These are phyloP conservation scores for Citrus maxima DNA, from an alignment of 345 rosid genomes.

Conservation along the genomic window DNA sequence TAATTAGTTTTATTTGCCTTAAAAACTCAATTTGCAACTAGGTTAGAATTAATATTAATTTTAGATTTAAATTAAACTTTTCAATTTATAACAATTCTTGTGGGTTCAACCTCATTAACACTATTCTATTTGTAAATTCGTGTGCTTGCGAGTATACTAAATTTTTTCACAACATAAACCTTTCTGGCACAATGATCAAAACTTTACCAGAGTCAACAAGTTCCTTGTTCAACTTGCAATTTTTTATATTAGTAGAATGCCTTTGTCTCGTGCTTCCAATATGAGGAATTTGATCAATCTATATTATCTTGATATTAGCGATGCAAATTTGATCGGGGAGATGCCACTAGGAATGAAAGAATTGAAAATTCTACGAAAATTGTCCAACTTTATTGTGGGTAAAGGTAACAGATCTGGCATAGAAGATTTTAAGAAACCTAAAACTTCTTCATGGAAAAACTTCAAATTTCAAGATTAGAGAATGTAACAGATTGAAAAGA, in stretches of 20 bases:
- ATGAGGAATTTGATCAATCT: neutral
- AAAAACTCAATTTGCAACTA: too few relatives aligned
- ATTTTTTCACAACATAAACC: neutral
- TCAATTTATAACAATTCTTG: too few relatives aligned
- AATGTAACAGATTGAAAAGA: neutral
- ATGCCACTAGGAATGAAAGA: constrained; percentile 1
- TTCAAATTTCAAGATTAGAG: neutral
- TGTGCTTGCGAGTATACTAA: rapidly evolving
- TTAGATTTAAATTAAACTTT: too few relatives aligned
- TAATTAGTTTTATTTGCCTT: too few relatives aligned
- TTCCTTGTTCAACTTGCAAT: neutral
- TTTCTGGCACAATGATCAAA: neutral
- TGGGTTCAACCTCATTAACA: too few relatives aligned
- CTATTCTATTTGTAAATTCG: too few relatives aligned
- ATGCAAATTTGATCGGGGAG: neutral
- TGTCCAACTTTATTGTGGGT: constrained; percentile 6
- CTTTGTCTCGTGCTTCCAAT: neutral
- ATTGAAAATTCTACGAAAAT: neutral
- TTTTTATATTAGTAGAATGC: neutral
- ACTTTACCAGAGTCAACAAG: constrained; percentile 1
- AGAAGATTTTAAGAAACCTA: neutral
- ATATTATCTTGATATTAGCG: constrained; percentile 1
- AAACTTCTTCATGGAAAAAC: neutral
- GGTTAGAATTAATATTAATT: too few relatives aligned
- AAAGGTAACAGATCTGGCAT: neutral